phyloP scores from a whole-genome alignment of 1,139 yeast species.

The Geotrichum siamense region DNA sequence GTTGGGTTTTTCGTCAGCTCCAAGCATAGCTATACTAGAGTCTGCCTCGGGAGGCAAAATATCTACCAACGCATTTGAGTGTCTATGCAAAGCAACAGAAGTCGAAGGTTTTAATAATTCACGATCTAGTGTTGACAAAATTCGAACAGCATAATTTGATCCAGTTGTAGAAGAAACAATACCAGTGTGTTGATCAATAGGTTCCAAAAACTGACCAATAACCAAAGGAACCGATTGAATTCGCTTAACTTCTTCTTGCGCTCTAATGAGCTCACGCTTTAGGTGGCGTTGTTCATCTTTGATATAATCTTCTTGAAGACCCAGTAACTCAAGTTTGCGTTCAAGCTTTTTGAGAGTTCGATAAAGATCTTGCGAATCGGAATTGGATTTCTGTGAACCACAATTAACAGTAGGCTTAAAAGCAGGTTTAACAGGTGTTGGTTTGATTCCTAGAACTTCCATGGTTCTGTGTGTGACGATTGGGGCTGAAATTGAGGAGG shows the following conservation, averaged over 20 bases:
- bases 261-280: slow-evolving; percentile 87
- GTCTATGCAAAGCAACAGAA: slow-evolving; percentile 96
- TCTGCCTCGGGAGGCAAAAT: slow-evolving; percentile 98
- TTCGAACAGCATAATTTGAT: slow-evolving; percentile 91
- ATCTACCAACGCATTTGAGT: slow-evolving; percentile 94
- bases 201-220: slow-evolving; percentile 96
- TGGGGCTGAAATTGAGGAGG: no score
- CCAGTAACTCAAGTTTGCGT: slow-evolving; percentile 75
- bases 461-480: no score
- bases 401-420: not conserved
- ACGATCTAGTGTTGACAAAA: slow-evolving; percentile 87
- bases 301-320: slow-evolving; percentile 89
- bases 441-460: slow-evolving; percentile 55
- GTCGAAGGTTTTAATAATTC: slow-evolving; percentile 92
- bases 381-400: not conserved
- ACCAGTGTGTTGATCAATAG: slow-evolving; percentile 93
- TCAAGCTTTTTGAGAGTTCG: slow-evolving; percentile 78
- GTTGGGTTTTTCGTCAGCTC: slow-evolving; percentile 83
- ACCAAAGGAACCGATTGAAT: slow-evolving; percentile 97
- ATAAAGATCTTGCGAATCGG: slow-evolving; percentile 52
- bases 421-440: slow-evolving; percentile 25
- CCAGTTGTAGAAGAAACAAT: slow-evolving; percentile 97
- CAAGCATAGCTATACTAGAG: slow-evolving; percentile 88
- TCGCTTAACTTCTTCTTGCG: slow-evolving; percentile 96
- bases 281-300: slow-evolving; percentile 97